Evolutionary conservation across 768 basidiomycete genomes (phyloP).

Genomic region (Xanthoconium stramineum): DNA sequence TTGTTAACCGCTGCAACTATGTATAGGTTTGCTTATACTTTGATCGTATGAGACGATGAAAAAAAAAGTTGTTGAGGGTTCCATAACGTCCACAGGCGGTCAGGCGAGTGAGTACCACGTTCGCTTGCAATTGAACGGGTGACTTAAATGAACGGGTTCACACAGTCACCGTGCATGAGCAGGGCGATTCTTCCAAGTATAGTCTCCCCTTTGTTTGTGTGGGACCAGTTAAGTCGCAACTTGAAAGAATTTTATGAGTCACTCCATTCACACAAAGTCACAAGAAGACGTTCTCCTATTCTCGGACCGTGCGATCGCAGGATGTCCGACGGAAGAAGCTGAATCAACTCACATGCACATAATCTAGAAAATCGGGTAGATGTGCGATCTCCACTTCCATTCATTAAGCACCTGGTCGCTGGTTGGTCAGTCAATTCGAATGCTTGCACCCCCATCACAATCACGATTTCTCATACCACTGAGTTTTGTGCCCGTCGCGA

Average conservation of each 20-base stretch:
- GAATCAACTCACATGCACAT: background rate
- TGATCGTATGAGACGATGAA: background rate
- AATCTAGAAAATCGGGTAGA: background rate
- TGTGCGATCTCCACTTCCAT: background rate
- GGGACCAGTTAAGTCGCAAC: too few relatives aligned
- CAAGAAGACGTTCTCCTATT: background rate
- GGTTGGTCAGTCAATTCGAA: slow-evolving; percentile 9
- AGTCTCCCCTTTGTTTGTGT: background rate
- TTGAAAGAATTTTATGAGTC: background rate
- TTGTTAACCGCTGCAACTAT: background rate
- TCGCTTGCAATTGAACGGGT: background rate
- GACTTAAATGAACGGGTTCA: slow-evolving; percentile 1
- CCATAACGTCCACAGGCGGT: background rate
- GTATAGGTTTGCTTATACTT: background rate
- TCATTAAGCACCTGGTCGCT: background rate
- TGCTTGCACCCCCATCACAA: background rate
- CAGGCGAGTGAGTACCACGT: background rate
- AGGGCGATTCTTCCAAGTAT: background rate
- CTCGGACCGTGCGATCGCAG: background rate
- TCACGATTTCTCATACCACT: background rate
- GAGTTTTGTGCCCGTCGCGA: background rate
- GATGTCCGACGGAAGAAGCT: background rate
- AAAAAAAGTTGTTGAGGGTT: too few relatives aligned
- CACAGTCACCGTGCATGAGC: background rate
- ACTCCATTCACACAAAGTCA: slow-evolving; percentile 3